phyloP scores from a whole-genome alignment of 495 filamentous ascomycete genomes.

The Hypoxylon subgilvum region DNA sequence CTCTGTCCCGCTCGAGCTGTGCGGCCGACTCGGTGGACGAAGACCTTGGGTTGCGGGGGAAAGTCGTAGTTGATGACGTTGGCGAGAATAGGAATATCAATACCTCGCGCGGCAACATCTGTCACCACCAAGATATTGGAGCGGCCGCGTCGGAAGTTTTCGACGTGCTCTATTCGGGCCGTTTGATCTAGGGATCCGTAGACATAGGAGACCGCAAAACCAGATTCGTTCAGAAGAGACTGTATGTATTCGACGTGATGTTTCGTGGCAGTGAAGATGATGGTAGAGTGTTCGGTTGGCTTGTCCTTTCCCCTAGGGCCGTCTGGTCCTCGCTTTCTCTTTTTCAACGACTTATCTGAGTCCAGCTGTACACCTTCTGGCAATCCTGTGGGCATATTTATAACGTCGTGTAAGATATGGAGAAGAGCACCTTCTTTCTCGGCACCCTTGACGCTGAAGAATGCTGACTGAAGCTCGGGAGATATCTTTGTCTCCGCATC shows the following conservation, averaged over 20 bases:
- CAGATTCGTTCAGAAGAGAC: slow-evolving; percentile 70
- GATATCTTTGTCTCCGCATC: slow-evolving; percentile 96
- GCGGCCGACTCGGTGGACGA: slow-evolving; percentile 93
- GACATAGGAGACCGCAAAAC: slow-evolving; percentile 87
- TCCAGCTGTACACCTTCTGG: slow-evolving; percentile 58
- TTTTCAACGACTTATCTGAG: slow-evolving; percentile 61
- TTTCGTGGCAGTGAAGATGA: slow-evolving; percentile 92
- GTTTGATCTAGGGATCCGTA: slow-evolving; percentile 95
- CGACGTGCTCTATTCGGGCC: slow-evolving; percentile 86
- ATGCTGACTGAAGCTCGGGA: slow-evolving; percentile 88
- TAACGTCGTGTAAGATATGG: slow-evolving; percentile 85
- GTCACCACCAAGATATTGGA: slow-evolving; percentile 96
- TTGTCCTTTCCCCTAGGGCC: slow-evolving; percentile 56
- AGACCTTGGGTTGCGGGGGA: slow-evolving; percentile 94
- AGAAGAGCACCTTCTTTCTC: slow-evolving; percentile 94
- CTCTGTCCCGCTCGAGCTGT: slow-evolving; percentile 89
- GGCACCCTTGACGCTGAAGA: slow-evolving; percentile 87
- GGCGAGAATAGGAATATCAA: slow-evolving; percentile 93
- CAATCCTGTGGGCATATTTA: slow-evolving; percentile 84
- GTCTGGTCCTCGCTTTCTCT: slow-evolving; percentile 69
- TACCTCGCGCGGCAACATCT: slow-evolving; percentile 94
- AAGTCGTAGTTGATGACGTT: slow-evolving; percentile 99
- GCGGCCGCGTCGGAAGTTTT: slow-evolving; percentile 80
- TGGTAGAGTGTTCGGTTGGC: slow-evolving; percentile 82
- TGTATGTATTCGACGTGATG: slow-evolving; percentile 97